Conservation (phyloP, 2,329 filamentous ascomycete genomes). For the Ophiostoma sp. region DNA sequence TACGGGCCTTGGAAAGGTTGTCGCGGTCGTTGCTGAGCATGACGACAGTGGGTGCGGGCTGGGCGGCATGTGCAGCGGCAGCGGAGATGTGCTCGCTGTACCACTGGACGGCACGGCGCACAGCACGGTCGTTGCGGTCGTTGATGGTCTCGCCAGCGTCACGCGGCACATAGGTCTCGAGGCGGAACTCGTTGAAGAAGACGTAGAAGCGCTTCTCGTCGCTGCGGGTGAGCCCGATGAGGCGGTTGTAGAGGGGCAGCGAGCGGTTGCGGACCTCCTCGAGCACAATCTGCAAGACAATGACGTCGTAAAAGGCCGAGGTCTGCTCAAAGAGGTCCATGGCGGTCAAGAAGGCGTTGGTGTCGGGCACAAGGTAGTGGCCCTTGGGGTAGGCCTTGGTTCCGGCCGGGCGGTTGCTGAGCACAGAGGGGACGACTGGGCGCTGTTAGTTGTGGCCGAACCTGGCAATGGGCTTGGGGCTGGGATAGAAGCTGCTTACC, state of each 20-base stretch:
- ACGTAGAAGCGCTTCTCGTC: slow-evolving; percentile 97
- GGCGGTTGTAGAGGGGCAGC: slow-evolving; percentile 86
- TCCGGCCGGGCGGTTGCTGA: slow-evolving; percentile 81
- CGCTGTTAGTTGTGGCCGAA: background rate
- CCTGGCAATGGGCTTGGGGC: too few species aligned
- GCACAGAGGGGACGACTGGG: slow-evolving; percentile 73
- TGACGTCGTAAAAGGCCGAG: slow-evolving; percentile 90
- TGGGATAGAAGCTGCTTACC: slow-evolving; percentile 43
- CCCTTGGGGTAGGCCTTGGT: slow-evolving; percentile 78
- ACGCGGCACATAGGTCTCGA: slow-evolving; percentile 80
- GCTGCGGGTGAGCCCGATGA: slow-evolving; percentile 85
- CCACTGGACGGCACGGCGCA: slow-evolving; percentile 81
- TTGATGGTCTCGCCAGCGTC: slow-evolving; percentile 81
- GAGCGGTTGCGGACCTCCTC: slow-evolving; percentile 94
- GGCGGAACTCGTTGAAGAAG: slow-evolving; percentile 96
- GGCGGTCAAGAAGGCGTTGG: slow-evolving; percentile 87
- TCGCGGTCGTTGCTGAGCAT: slow-evolving; percentile 93
- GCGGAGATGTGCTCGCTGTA: slow-evolving; percentile 75
- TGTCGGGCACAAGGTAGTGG: slow-evolving; percentile 93
- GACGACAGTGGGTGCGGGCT: slow-evolving; percentile 67
- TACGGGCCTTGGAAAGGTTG: slow-evolving; percentile 75
- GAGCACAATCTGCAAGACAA: slow-evolving; percentile 90
- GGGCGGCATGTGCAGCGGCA: slow-evolving; percentile 40
- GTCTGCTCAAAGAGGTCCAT: slow-evolving; percentile 97
- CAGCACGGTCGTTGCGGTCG: slow-evolving; percentile 90